phyloP scores from a whole-genome alignment of 2,329 filamentous ascomycete species.

The Phyllosticta citribraziliensis region DNA sequence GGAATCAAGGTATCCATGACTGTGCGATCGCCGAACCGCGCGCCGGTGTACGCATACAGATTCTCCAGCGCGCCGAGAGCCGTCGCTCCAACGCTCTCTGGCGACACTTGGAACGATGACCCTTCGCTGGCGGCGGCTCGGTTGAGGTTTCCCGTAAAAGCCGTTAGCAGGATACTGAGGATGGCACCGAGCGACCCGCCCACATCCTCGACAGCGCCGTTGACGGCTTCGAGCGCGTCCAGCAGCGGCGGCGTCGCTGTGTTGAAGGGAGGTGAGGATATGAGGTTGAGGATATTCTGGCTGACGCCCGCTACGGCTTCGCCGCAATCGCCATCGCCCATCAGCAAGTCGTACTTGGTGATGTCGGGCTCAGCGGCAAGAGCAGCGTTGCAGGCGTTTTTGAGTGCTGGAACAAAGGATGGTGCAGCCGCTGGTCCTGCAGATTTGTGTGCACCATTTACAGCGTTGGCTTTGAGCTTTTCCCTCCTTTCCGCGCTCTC shows the following conservation, averaged over 20 bases:
- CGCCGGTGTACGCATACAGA: constrained; percentile 65
- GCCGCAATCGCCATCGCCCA: constrained; percentile 86
- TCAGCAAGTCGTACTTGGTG: constrained; percentile 64
- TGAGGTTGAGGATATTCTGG: constrained; percentile 43
- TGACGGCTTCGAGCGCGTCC: constrained; percentile 41
- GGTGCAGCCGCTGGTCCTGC: constrained; percentile 15
- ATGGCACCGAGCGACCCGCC: constrained; percentile 66
- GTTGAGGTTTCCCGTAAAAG: constrained; percentile 46
- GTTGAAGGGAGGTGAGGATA: constrained; percentile 45
- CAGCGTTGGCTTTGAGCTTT: constrained; percentile 20
- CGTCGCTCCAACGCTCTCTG: constrained; percentile 27
- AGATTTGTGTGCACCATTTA: constrained; percentile 11
- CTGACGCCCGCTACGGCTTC: constrained; percentile 54
- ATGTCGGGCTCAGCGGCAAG: constrained; percentile 53
- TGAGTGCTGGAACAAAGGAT: constrained; percentile 30
- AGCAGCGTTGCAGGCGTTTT: constrained; percentile 36
- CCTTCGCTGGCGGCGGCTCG: constrained; percentile 43
- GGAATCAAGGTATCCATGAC: constrained; percentile 83
- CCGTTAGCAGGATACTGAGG: constrained; percentile 80
- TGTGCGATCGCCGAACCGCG: constrained; percentile 78
- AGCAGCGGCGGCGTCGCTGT: constrained; percentile 39
- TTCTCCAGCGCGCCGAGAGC: constrained; percentile 36
- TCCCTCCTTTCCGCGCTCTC: constrained; percentile 20
- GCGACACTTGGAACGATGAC: constrained; percentile 28
- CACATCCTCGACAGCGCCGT: constrained; percentile 56